Percentiles rank a stretch among this genome's conserved stretches.
Evolutionary conservation across 1,284 basidiomycete species (phyloP).

Genomic region (Sparassis latifolia): DNA sequence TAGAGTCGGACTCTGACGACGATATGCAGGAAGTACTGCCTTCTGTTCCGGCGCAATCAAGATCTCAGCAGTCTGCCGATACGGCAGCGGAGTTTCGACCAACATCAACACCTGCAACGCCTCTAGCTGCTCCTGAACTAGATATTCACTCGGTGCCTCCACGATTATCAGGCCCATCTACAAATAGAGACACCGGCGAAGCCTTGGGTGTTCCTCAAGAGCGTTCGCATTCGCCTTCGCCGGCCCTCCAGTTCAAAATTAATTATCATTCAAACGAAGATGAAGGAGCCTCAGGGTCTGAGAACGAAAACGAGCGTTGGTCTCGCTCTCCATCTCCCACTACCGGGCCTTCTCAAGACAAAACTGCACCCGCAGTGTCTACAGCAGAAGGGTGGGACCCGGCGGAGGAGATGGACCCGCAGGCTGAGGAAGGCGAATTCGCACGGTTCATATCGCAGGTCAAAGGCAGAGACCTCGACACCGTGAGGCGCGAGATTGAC

Average conservation of each 20-base stretch:
- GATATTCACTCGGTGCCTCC: too few species aligned
- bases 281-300: neutral
- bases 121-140: too few species aligned
- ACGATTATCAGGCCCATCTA: too few species aligned
- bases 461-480: constrained; percentile 75
- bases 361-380: constrained; percentile 10
- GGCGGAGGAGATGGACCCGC: constrained; percentile 75
- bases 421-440: constrained; percentile 87
- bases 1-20: constrained; percentile 11
- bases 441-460: constrained; percentile 87
- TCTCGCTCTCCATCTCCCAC: constrained; percentile 32
- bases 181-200: too few species aligned
- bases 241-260: too few species aligned
- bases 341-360: constrained; percentile 6
- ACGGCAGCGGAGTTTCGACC: too few species aligned
- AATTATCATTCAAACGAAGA: too few species aligned
- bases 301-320: constrained; percentile 1
- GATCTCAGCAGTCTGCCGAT: too few species aligned
- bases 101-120: too few species aligned
- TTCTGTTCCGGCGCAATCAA: too few species aligned
- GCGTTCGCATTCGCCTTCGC: too few species aligned
- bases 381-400: constrained; percentile 47
- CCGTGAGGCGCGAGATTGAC: constrained; percentile 85
- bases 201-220: too few species aligned
- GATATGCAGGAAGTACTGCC: constrained; percentile 18